A percentile compares a stretch with the other conserved stretches of the same genome.
These are phyloP conservation scores for Boletus fagicola DNA, from an alignment of 768 basidiomycete genomes.

Conservation along the genomic window DNA sequence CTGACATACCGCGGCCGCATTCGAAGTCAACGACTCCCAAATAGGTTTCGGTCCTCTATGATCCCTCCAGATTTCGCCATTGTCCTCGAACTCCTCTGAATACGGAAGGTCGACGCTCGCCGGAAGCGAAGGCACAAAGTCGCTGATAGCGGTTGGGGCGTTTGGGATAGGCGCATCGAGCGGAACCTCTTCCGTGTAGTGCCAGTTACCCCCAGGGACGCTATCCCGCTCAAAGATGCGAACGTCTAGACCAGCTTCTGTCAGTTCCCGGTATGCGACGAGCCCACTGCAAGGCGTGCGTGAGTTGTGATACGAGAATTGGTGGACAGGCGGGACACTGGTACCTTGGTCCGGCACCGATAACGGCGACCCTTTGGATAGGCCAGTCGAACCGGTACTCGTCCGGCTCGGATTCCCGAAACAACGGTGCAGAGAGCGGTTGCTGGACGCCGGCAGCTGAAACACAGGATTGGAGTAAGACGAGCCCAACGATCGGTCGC, in stretches of 20 bases:
- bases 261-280: conserved; percentile 13
- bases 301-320: background rate
- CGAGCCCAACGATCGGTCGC: background rate
- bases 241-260: conserved; percentile 10
- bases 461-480: background rate
- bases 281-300: conserved; percentile 6
- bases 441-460: background rate
- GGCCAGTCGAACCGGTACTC: conserved; percentile 7
- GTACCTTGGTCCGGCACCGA: conserved; percentile 21
- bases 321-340: background rate
- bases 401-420: background rate
- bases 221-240: background rate
- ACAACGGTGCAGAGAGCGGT: background rate
- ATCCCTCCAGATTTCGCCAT: conserved; percentile 4
- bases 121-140: background rate
- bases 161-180: background rate
- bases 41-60: conserved; percentile 13
- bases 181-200: background rate
- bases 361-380: conserved; percentile 8
- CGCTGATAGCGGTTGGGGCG: background rate
- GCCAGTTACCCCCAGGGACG: background rate
- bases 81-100: background rate
- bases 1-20: conserved; percentile 11
- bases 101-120: background rate
- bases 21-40: conserved; percentile 16